Percentiles rank a stretch among this genome's conserved stretches.
phyloP scores from a whole-genome alignment of 2,329 filamentous ascomycete species.

The Clathrospora elynae region DNA sequence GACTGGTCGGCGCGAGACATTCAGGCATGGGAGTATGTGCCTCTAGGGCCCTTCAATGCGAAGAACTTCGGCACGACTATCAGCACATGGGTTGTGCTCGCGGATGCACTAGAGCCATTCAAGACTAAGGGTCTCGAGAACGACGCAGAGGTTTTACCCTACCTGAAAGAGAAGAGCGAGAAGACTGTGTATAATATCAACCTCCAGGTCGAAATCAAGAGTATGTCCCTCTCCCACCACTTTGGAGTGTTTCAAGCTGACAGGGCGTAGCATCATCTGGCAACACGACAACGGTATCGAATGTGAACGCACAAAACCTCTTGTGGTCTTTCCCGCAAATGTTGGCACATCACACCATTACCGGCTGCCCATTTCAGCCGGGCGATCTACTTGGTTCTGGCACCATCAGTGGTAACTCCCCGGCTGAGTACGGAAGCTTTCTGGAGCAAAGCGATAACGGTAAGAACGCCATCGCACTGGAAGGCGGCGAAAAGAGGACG shows the following conservation, averaged over 20 bases:
- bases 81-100: conserved; percentile 77
- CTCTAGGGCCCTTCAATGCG: conserved; percentile 78
- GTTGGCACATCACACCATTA: conserved; percentile 78
- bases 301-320: conserved; percentile 68
- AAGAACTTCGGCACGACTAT: conserved; percentile 85
- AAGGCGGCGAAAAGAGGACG: conserved; percentile 67
- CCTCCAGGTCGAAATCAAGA: conserved; percentile 67
- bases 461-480: conserved; percentile 66
- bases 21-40: conserved; percentile 83
- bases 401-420: conserved; percentile 70
- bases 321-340: conserved; percentile 86
- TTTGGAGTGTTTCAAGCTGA: conserved; percentile 17
- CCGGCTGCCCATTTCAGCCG: conserved; percentile 73
- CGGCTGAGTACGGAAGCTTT: conserved; percentile 68
- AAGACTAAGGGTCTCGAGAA: conserved; percentile 61
- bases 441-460: conserved; percentile 74
- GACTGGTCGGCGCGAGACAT: conserved; percentile 87
- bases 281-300: conserved; percentile 62
- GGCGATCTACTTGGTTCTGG: conserved; percentile 79
- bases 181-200: conserved; percentile 71
- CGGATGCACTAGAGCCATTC: conserved; percentile 76
- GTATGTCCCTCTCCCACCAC: conserved; percentile 30
- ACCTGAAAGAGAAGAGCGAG: conserved; percentile 65
- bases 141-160: conserved; percentile 62
- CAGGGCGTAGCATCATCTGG: conserved; percentile 50